Conservation (phyloP, 116 monocot species). For the Posidonia oceanica region DNA sequence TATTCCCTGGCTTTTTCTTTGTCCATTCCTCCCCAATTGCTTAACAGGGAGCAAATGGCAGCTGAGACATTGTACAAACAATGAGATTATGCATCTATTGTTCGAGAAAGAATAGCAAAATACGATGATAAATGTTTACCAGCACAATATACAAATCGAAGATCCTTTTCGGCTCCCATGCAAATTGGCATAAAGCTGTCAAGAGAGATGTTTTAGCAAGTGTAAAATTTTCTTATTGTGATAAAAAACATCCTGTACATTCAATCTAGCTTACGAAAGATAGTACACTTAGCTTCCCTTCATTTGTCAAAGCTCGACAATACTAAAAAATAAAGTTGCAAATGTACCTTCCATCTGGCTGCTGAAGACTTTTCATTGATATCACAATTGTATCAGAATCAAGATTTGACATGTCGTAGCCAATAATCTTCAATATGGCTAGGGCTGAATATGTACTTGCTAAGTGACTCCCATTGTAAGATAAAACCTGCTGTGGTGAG, state of each 20-base stretch:
- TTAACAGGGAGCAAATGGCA: conserved; percentile 71
- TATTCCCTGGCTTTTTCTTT: conserved; percentile 66
- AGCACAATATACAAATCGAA: conserved; percentile 95
- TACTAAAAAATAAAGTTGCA: neutral
- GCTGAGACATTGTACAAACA: conserved; percentile 27
- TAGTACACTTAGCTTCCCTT: neutral
- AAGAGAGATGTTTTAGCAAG: conserved; percentile 5
- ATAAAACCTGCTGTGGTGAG: conserved; percentile 17
- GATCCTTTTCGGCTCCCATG: conserved; percentile 87
- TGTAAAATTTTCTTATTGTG: too few species aligned
- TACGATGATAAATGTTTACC: conserved; percentile 31
- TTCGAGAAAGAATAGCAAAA: neutral
- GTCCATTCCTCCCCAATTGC: conserved; percentile 86
- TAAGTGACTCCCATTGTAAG: conserved; percentile 57
- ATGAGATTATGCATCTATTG: conserved; percentile 1
- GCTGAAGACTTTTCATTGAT: conserved; percentile 86
- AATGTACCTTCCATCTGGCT: conserved; percentile 76
- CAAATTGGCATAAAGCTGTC: conserved; percentile 79
- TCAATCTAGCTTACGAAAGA: too few species aligned
- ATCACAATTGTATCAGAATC: conserved; percentile 29
- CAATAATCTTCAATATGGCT: conserved; percentile 62
- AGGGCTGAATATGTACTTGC: conserved; percentile 90
- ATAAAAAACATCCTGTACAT: too few species aligned
- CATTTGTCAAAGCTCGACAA: neutral
- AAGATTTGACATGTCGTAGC: conserved; percentile 46